Evolutionary conservation across 495 filamentous ascomycete genomes (phyloP).

Genomic region (Lophiotrema nucula): DNA sequence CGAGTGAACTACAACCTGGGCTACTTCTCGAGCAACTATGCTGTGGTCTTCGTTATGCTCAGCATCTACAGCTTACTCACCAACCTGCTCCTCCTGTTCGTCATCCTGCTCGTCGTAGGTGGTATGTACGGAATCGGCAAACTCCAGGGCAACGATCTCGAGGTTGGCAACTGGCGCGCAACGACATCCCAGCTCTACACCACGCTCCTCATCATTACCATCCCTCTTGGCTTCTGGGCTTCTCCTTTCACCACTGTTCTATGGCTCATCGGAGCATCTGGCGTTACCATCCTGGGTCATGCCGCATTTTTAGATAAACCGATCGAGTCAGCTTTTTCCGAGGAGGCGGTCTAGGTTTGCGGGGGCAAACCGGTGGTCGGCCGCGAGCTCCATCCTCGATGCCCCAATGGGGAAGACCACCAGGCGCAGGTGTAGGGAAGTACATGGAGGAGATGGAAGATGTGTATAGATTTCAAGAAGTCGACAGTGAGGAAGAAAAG

Average conservation of each 20-base stretch:
- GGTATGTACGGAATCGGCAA: conserved; percentile 89
- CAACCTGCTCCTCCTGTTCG: conserved; percentile 79
- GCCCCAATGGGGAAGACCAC: conserved; percentile 98
- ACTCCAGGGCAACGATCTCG: conserved; percentile 81
- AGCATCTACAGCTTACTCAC: conserved; percentile 92
- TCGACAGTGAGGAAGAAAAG: conserved; percentile 31
- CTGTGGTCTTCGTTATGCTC: conserved; percentile 86
- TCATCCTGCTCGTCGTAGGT: conserved; percentile 78
- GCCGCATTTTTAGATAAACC: conserved; percentile 96
- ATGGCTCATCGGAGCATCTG: conserved; percentile 93
- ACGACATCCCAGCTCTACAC: conserved; percentile 97
- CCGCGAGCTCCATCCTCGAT: conserved; percentile 96
- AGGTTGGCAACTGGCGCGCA: conserved; percentile 74
- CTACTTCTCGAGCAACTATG: conserved; percentile 99
- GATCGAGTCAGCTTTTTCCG: conserved; percentile 99
- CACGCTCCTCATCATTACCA: conserved; percentile 70
- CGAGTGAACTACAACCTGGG: conserved; percentile 95
- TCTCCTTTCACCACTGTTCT: conserved; percentile 77
- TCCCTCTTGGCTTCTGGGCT: conserved; percentile 80
- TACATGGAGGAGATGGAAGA: conserved; percentile 52
- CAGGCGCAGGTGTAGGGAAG: conserved; percentile 62
- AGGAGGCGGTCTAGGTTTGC: conserved; percentile 99
- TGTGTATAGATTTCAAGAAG: conserved; percentile 34
- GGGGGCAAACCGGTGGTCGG: no score
- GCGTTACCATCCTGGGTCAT: conserved; percentile 89